Evolutionary conservation across 2,329 filamentous ascomycete species (phyloP), one percentile per base, ranked within the genome.

Genomic region (Aureobasidium sp.): DNA sequence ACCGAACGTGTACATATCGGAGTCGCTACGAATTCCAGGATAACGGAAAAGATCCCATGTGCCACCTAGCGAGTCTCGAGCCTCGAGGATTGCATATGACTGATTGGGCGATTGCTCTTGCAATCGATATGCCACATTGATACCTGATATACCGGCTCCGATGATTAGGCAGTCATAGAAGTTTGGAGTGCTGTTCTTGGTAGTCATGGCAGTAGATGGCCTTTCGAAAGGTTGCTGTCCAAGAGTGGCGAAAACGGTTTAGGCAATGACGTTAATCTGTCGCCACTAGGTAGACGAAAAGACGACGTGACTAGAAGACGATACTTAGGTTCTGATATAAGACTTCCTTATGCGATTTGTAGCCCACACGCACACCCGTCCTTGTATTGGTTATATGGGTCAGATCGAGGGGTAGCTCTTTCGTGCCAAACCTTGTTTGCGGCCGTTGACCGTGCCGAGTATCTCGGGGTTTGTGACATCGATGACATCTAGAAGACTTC

Each of bases 21-120:
- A 77, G 62, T 79, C 77, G 19, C 76, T 78, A 15, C 77, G 75
- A 64, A 89, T 86, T 8, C 89, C 86, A 27, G 64, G 64, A 66
- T 90, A 93, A 42, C 79, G 82, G 75, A 90, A 93, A 2, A 91
- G 74, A 67, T 87, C 84, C 89, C 89, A 92, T 0, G 89, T 93
- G 1, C 89, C 89, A 1, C 89, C 89, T 6, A 92, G 77, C 27
- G 77, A 74, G 53, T 79, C 75, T 35, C 89, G 84, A 1, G 78
- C 79, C 70, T 93, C 89, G 17, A 92, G 78, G 27, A 93, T 82
- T 13, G 81, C 78, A 68, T 88, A 91, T 2, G 72, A 80, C 40
- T 78, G 73, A 45, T 76, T 69, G 0, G 86, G 84, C 1, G 85
- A 64, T 46, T 69, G 65, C 47, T 73, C 70, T 61, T 73, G 71